These are phyloP conservation scores for Tinospora cordifolia DNA, from an alignment of 164 flowering plant genomes.

Conservation along the genomic window DNA sequence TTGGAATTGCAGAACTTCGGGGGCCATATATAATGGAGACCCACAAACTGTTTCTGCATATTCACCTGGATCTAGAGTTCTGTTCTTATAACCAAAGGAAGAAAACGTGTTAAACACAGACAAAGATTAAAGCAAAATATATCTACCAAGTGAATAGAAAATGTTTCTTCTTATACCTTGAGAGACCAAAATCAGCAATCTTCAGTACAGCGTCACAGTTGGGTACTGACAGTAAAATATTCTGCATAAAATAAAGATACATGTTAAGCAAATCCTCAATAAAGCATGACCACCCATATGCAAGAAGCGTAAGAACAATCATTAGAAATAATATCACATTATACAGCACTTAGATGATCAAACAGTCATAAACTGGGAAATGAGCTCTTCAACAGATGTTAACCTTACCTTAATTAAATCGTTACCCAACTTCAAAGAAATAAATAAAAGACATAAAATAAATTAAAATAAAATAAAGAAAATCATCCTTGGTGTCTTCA, in stretches of 20 bases:
- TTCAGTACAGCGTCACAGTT: constrained; percentile 43
- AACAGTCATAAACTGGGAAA: neutral
- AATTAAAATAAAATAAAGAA: too few relatives aligned
- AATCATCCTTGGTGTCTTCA: neutral
- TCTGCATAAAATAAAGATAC: constrained; percentile 31
- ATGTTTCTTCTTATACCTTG: constrained; percentile 32
- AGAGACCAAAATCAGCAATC: constrained; percentile 66
- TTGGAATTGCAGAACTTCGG: constrained; percentile 55
- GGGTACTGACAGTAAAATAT: constrained; percentile 39
- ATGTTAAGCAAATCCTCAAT: constrained; percentile 1
- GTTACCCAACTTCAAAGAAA: too few relatives aligned
- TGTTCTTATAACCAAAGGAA: constrained; percentile 17
- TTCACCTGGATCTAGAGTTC: constrained; percentile 33
- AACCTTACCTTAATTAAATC: too few relatives aligned
- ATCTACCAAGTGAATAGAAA: neutral
- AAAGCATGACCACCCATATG: neutral
- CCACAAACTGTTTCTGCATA: constrained; percentile 58
- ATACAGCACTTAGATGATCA: neutral
- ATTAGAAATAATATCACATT: neutral
- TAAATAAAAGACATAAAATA: too few relatives aligned
- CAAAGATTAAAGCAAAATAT: neutral
- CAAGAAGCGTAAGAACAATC: neutral
- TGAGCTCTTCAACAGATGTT: neutral
- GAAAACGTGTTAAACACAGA: neutral
- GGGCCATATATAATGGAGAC: constrained; percentile 68